Evolutionary conservation across 2,329 filamentous ascomycete genomes (phyloP).

Genomic region (Colletotrichum euphorbiae): DNA sequence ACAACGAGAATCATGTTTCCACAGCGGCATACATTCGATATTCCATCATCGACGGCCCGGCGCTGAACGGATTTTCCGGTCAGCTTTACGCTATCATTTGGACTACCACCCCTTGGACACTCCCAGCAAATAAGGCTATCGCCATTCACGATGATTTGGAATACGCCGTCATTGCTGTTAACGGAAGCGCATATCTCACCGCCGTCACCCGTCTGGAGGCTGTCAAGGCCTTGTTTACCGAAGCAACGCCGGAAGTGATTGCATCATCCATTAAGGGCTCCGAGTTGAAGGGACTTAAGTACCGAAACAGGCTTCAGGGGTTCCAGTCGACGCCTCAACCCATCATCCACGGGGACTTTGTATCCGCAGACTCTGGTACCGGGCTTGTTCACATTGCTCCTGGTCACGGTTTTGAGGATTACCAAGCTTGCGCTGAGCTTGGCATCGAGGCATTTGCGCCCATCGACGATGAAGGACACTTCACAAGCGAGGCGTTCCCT

Average conservation of each 20-base stretch:
- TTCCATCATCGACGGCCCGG: conserved; percentile 67
- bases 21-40: conserved; percentile 84
- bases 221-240: conserved; percentile 63
- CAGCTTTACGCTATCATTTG: conserved; percentile 87
- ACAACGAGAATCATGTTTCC: conserved; percentile 79
- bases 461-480: conserved; percentile 83
- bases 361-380: conserved; percentile 89
- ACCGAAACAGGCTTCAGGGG: conserved; percentile 77
- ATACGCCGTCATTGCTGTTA: conserved; percentile 75
- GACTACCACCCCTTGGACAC: conserved; percentile 98
- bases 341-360: conserved; percentile 87
- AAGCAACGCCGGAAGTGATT: conserved; percentile 58
- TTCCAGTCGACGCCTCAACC: conserved; percentile 68
- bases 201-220: conserved; percentile 77
- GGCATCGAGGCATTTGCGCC: conserved; percentile 83
- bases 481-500: conserved; percentile 83
- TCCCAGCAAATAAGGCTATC: conserved; percentile 92
- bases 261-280: conserved; percentile 70
- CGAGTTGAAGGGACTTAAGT: conserved; percentile 73
- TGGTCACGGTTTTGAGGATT: conserved; percentile 97
- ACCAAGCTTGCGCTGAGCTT: conserved; percentile 79
- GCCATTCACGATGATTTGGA: conserved; percentile 80
- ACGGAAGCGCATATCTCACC: conserved; percentile 73
- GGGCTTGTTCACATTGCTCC: conserved; percentile 96
- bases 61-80: conserved; percentile 55